Base-by-base conservation (phyloP, 768 basidiomycete species). In the Lentinula edodes region DNA sequence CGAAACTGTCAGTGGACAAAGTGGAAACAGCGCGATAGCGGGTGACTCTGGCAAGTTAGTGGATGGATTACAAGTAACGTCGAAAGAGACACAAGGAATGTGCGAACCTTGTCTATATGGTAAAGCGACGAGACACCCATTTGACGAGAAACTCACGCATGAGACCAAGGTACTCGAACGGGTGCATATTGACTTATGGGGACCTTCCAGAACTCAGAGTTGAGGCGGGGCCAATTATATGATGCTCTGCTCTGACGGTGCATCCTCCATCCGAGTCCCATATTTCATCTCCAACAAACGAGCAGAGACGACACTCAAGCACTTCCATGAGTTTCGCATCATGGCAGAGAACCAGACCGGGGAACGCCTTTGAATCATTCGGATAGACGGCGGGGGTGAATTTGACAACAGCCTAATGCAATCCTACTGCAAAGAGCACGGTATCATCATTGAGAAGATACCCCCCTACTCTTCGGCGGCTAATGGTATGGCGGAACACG, bases 41-140 rank as follows among this genome's bases (percentile, higher is more conserved):
- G 23, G 23, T 2, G 23, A 23, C 23, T 23, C 23, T 23, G 23
- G 23, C 23, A 23, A 23, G 23, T 41, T 71, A 0, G 70, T 73
- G 2, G 58, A 65, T 9, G 70, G 71, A 0, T 39, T 75, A 3
- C 38, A 63, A 0, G 58, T 72, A 15, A 60, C 36, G 2, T 53
- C 52, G 1, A 52, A n/a, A 0, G n/a, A 35, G 2, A 34, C 36
- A 7, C 5, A 0, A 13, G 52, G 52, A 0, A 5, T 58, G 9
- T 73, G 71, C 51, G 63, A 72, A 18, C 66, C 69, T 52, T 74
- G 74, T 60, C 64, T 72, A 1, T 67, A 66, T 42, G 66, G 68
- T 12, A 69, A 71, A 56, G 68, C 71, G 6, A 58, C 62, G 0
- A 2, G 34, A 0, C 45, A 63, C 3, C 72, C 68, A n/a, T 74